Evolutionary conservation across 1,139 yeast genomes (phyloP), one percentile per base, ranked within the genome.

Genomic region (Taphrina pruni): DNA sequence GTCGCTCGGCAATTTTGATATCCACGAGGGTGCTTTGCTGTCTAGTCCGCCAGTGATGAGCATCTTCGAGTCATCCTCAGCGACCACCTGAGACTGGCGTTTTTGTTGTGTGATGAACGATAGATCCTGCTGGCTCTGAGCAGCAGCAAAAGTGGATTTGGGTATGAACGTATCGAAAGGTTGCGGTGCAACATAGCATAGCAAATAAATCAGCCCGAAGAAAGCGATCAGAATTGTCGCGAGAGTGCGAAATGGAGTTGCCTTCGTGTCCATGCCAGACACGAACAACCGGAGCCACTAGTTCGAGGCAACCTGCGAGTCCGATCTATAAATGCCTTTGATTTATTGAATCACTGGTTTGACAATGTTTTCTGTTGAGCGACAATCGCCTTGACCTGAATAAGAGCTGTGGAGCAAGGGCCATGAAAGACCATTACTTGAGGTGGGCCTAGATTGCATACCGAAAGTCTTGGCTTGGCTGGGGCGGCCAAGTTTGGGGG

Each of bases 1-100:
- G 51, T 32, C 35, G 11, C 14, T 3, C 21, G 52, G 54, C 32
- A 58, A 35, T n/a, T 8, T 26, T 11, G 54, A 26, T 5, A 43
- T 2, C 62, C 62, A 58, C 11, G 52, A 14, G 9, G 62, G 62
- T 32, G 51, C 41, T n/a, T 58, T 45, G 12, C 43, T 26, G 21
- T 43, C 43, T 11, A 58, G 62, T 2, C 62, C 62, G 21, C 62
- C 62, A 9, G 62, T 45, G 43, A 58, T 45, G n/a, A 58, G 17
- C 54, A 50, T 50, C 1, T 21, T 50, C 36, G 54, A 17, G 36
- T 21, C 12, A 36, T 21, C 54, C 36, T 21, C 36, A 11, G 32
- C n/a, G 8, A 11, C 36, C 6, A 8, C n/a, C 12, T 3, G 11
- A 11, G 54, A 50, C 32, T 26, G 32, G 9, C 54, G 20, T 6